These are phyloP conservation scores for Daldinia sp. DNA, from an alignment of 2,329 filamentous ascomycete species.

Conservation along the genomic window DNA sequence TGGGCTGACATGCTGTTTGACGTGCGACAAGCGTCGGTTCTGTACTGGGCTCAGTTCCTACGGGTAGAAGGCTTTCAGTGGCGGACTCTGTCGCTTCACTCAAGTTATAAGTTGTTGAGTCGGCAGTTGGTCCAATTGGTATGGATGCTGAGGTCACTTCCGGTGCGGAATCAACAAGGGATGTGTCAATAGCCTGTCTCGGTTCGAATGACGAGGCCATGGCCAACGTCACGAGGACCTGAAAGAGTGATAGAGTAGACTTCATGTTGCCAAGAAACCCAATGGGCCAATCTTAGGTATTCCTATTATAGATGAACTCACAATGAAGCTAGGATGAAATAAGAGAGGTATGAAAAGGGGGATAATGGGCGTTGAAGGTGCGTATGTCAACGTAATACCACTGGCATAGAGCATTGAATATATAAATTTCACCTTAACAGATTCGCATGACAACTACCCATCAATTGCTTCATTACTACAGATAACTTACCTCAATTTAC, in stretches of 20 bases:
- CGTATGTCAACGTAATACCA: not conserved
- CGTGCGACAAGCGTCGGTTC: constrained; percentile 24
- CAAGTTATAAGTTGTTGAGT: constrained; percentile 43
- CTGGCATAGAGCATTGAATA: not conserved
- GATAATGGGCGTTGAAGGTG: not conserved
- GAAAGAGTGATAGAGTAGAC: constrained; percentile 20
- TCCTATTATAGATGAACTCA: not conserved
- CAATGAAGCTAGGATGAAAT: too few relatives aligned
- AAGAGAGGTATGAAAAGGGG: not conserved
- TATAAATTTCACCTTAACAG: not conserved
- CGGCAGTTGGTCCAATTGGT: constrained; percentile 41
- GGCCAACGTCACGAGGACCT: constrained; percentile 31
- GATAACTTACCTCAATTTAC: not conserved
- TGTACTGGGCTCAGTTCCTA: constrained; percentile 22
- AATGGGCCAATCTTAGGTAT: not conserved
- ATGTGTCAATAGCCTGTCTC: constrained; percentile 50
- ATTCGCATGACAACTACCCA: not conserved
- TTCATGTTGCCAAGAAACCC: constrained; percentile 37
- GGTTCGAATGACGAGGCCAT: constrained; percentile 35
- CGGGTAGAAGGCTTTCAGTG: constrained; percentile 35
- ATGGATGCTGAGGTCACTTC: constrained; percentile 43
- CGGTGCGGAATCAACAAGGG: constrained; percentile 45
- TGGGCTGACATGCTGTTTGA: constrained; percentile 35
- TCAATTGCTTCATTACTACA: constrained; percentile 10
- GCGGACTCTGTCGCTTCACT: constrained; percentile 42